These are phyloP conservation scores for Cyberlindnera samutprakarnensis DNA, from an alignment of 805 yeast genomes.

Conservation along the genomic window DNA sequence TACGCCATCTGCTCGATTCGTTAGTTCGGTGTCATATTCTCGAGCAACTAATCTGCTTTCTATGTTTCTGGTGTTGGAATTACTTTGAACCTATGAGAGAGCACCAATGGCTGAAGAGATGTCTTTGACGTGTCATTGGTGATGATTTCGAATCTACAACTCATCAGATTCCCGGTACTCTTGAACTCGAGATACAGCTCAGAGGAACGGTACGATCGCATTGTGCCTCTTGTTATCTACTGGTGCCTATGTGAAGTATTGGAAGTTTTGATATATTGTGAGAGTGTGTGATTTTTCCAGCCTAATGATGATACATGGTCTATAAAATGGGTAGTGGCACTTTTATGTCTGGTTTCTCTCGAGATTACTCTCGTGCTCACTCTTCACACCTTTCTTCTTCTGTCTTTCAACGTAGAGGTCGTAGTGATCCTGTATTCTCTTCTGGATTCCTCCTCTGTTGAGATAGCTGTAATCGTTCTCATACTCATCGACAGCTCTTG, in stretches of 20 bases:
- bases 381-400: conserved; percentile 76
- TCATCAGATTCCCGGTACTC: conserved; percentile 2
- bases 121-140: neutral
- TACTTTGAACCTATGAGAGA: too few relatives aligned
- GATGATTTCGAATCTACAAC: conserved; percentile 4
- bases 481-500: conserved; percentile 25
- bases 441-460: conserved; percentile 63
- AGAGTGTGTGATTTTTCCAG: too few relatives aligned
- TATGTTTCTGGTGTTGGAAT: too few relatives aligned
- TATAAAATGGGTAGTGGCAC: too few relatives aligned
- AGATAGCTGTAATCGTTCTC: conserved; percentile 57
- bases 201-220: neutral
- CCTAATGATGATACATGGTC: too few relatives aligned
- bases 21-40: too few relatives aligned
- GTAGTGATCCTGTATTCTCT: conserved; percentile 63
- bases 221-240: too few relatives aligned
- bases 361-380: conserved; percentile 37
- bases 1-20: conserved; percentile 5
- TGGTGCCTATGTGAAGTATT: too few relatives aligned
- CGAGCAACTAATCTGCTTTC: too few relatives aligned
- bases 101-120: neutral
- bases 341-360: too few relatives aligned
- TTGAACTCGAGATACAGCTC: conserved; percentile 1
- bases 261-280: too few relatives aligned
- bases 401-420: conserved; percentile 81